Percentiles rank a stretch among this genome's conserved stretches.
Evolutionary conservation across 495 filamentous ascomycete species (phyloP).

Genomic region (Letharia columbiana): DNA sequence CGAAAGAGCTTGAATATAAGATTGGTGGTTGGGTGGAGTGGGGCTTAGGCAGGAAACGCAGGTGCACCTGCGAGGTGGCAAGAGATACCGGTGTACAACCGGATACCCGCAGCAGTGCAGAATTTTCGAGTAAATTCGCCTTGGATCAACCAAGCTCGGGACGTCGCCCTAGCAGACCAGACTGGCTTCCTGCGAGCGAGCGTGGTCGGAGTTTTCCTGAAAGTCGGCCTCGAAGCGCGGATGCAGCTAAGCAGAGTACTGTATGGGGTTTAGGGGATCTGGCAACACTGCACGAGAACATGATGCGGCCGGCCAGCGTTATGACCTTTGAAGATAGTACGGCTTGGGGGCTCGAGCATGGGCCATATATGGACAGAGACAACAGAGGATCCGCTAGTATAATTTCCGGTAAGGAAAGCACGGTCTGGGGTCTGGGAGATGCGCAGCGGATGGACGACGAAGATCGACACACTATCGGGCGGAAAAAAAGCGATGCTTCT

Average conservation of each 20-base stretch:
- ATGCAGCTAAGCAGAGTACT: not conserved
- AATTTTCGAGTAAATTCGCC: constrained; percentile 4
- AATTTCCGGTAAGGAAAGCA: constrained; percentile 7
- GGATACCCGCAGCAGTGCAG: not conserved
- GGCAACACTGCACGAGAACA: constrained; percentile 4
- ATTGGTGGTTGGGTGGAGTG: constrained; percentile 22
- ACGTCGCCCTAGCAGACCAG: not conserved
- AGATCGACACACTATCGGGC: not conserved
- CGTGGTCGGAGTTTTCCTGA: not conserved
- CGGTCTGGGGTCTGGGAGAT: constrained; percentile 8
- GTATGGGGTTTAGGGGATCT: constrained; percentile 2
- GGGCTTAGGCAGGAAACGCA: constrained; percentile 15
- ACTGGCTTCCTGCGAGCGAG: not conserved
- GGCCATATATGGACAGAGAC: not conserved
- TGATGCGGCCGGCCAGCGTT: constrained; percentile 3
- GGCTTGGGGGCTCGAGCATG: not conserved
- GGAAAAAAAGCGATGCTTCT: not conserved
- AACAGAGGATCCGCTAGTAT: constrained; percentile 3
- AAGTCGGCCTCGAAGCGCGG: not conserved
- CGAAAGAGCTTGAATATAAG: constrained; percentile 21
- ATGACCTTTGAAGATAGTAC: not conserved
- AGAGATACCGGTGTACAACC: not conserved
- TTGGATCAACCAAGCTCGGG: not conserved
- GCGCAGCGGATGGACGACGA: not conserved
- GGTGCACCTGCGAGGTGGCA: constrained; percentile 17